Conservation (phyloP, 148 eudicot genomes). For the Pharnaceum exiguum region DNA sequence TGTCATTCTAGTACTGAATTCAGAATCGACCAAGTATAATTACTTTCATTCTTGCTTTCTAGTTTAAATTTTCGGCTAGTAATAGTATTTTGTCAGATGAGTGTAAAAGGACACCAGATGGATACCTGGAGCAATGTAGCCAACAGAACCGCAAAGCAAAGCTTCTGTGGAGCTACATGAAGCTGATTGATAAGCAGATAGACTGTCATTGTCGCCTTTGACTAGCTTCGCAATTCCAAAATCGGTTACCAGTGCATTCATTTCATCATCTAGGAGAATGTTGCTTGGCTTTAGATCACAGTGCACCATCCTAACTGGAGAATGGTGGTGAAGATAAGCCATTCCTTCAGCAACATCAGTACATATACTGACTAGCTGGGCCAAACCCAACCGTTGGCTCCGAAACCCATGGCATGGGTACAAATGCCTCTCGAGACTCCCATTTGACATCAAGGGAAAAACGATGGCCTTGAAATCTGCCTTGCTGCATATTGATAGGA, state of each 20-base stretch:
- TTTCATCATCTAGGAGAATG: conserved; percentile 74
- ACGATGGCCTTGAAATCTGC: conserved; percentile 85
- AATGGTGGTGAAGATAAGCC: conserved; percentile 76
- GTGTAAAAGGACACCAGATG: neutral
- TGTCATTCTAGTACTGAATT: too few species aligned
- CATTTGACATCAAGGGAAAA: conserved; percentile 72
- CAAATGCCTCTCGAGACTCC: conserved; percentile 72
- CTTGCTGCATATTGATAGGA: conserved; percentile 61
- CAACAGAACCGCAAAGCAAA: conserved; percentile 71
- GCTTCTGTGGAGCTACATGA: conserved; percentile 58
- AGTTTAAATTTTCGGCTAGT: too few species aligned
- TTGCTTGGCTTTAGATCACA: conserved; percentile 93
- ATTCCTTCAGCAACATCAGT: conserved; percentile 73
- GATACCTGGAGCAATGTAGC: conserved; percentile 85
- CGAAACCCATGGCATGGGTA: conserved; percentile 47
- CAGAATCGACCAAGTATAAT: neutral
- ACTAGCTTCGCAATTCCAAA: conserved; percentile 73
- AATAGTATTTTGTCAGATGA: too few species aligned
- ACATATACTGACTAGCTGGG: conserved; percentile 58
- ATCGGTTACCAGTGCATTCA: conserved; percentile 71
- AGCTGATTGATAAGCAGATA: conserved; percentile 24
- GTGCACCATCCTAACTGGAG: conserved; percentile 65
- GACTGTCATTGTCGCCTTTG: conserved; percentile 35
- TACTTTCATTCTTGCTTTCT: too few species aligned
- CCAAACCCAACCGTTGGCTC: conserved; percentile 44